These are phyloP conservation scores for Phytopythium sindhum DNA, from an alignment of 352 stramenopile genomes.

Conservation along the genomic window DNA sequence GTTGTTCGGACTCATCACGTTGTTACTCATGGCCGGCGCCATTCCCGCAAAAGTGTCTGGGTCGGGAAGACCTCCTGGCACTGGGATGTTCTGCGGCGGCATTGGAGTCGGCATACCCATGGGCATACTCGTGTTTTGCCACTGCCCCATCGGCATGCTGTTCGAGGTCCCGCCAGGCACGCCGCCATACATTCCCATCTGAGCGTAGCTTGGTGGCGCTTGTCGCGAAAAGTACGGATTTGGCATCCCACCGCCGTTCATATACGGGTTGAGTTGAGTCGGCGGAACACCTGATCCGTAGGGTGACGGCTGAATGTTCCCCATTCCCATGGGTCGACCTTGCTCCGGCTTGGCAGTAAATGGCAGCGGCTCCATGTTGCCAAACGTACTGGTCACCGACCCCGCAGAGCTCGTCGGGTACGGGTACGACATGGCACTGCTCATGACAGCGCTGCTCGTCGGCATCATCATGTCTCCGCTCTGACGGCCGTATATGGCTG, in stretches of 20 bases:
- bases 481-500: not conserved
- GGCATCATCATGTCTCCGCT: slow-evolving; percentile 3
- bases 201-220: not conserved
- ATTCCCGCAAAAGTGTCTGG: not conserved
- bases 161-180: not conserved
- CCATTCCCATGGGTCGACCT: slow-evolving; percentile 1
- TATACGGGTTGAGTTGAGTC: slow-evolving; percentile 3
- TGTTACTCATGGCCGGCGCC: not conserved
- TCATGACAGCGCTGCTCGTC: not conserved
- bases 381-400: not conserved
- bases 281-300: not conserved
- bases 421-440: not conserved
- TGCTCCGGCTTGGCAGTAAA: slow-evolving; percentile 5
- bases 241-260: not conserved
- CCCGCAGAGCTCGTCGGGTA: not conserved
- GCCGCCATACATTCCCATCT: not conserved
- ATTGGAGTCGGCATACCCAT: not conserved
- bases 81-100: not conserved
- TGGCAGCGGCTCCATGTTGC: slow-evolving; percentile 6
- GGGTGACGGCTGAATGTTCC: not conserved
- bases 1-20: not conserved
- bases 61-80: not conserved
- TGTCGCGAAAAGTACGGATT: not conserved
- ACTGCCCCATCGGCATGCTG: not conserved
- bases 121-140: slow-evolving; percentile 4